Base-by-base conservation (phyloP, 495 filamentous ascomycete species). In the Hypoxylon subgilvum region DNA sequence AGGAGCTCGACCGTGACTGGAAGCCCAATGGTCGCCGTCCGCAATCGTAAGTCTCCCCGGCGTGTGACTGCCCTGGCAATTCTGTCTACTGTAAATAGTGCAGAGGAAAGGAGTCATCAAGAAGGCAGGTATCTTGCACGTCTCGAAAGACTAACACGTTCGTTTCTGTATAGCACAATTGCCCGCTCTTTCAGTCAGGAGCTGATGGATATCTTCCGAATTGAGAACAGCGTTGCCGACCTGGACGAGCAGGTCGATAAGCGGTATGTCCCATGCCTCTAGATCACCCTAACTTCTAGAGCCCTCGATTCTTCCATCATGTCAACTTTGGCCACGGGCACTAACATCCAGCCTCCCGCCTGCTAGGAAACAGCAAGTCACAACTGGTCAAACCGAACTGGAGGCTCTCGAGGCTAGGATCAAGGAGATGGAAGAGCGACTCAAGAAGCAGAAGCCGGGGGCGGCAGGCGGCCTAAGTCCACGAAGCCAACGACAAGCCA, bases 161-260 rank as follows among this genome's bases (percentile, higher is more conserved):
- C 3, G 9, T 57, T 50, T 51, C 56, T 41, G 28, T 61, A 23
- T 74, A 96, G 92, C 52, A 93, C 89, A 49, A 86, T 96, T 71
- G 92, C 92, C 18, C 86, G 87, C 50, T 88, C 86, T 50, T 97
- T 97, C 78, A 91, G 90, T 23, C 77, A 86, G 18, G 88, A 89
- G 67, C 81, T 97, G 47, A 89, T 95, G 75, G 89, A 91, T 71
- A 86, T 92, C 57, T 97, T 97, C 72, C 82, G 86, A 61, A 85
- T 94, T 63, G 88, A 96, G 61, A 88, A 86, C 66, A 85, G 84
- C 61, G 75, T 96, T 54, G 85, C 88, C 63, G 82, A 89, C 53
- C 81, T 97, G 17, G 83, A 87, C 50, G 82, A 87, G 64, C 84
- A 86, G 49, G 84, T 96, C 35, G 86, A 95, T 69, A 85, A 90